Percentiles rank a stretch among this genome's conserved stretches.
These are phyloP conservation scores for Mallotus nudiflorus DNA, from an alignment of 345 rosid species.

Conservation along the genomic window DNA sequence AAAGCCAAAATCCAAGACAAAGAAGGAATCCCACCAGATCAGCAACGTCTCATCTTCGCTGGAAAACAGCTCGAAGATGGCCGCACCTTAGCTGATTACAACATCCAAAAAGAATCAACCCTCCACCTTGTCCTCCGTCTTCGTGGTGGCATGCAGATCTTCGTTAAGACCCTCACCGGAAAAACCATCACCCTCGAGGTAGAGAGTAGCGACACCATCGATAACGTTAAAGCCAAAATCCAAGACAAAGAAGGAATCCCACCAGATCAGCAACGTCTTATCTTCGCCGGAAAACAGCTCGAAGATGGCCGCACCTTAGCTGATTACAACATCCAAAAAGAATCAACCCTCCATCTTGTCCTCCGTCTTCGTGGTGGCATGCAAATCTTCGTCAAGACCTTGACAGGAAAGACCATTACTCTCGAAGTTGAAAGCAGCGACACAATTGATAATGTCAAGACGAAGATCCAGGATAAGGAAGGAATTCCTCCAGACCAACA, in stretches of 20 bases:
- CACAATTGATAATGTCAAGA: constrained; percentile 31
- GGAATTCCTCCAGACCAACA: constrained; percentile 32
- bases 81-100: constrained; percentile 2
- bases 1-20: constrained; percentile 31
- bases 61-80: constrained; percentile 32
- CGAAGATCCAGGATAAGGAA: constrained; percentile 30
- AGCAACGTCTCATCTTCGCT: constrained; percentile 28
- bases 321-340: constrained; percentile 30
- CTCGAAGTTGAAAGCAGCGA: constrained; percentile 31
- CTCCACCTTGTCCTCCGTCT: constrained; percentile 21
- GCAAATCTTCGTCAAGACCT: constrained; percentile 32
- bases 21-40: constrained; percentile 31
- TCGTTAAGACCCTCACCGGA: constrained; percentile 29
- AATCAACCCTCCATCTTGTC: constrained; percentile 27
- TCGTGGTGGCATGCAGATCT: constrained; percentile 22
- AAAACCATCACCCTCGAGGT: constrained; percentile 30
- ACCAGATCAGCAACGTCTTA: constrained; percentile 29
- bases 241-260: constrained; percentile 31
- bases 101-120: neutral
- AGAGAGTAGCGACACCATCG: constrained; percentile 32
- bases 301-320: constrained; percentile 29
- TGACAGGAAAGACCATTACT: constrained; percentile 29
- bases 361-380: constrained; percentile 31
- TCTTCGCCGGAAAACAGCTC: constrained; percentile 28
- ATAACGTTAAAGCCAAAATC: constrained; percentile 30